Conservation (phyloP, 805 yeast genomes). For the Schwanniomyces pseudopolymorphus region DNA sequence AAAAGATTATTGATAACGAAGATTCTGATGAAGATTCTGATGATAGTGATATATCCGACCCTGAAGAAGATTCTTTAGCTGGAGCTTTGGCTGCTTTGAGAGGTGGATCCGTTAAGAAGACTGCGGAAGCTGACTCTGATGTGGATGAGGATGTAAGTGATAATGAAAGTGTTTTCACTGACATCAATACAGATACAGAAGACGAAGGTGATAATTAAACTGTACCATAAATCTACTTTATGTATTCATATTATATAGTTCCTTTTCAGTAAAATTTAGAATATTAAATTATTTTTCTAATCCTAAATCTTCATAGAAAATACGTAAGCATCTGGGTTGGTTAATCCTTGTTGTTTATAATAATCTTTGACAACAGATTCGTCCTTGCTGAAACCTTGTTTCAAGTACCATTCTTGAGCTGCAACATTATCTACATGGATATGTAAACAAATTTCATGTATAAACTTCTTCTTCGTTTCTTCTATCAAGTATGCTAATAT, state of each 20-base stretch:
- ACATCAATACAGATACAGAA: constrained; percentile 47
- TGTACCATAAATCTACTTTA: constrained; percentile 5
- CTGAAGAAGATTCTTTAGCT: constrained; percentile 73
- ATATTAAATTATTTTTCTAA: neutral
- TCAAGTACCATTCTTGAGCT: constrained; percentile 51
- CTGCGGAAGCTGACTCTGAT: constrained; percentile 21
- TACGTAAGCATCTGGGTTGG: constrained; percentile 48
- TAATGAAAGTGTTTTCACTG: constrained; percentile 41
- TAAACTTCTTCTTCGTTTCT: constrained; percentile 52
- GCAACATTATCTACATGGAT: constrained; percentile 46
- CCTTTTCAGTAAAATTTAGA: neutral
- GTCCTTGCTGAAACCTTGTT: constrained; percentile 45
- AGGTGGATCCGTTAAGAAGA: constrained; percentile 56
- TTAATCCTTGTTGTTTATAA: constrained; percentile 46
- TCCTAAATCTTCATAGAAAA: constrained; percentile 28
- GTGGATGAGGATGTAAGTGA: constrained; percentile 43
- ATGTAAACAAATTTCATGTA: constrained; percentile 54
- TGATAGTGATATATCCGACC: constrained; percentile 58
- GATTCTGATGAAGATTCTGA: constrained; percentile 37
- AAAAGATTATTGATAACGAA: constrained; percentile 23
- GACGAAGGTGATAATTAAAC: constrained; percentile 30
- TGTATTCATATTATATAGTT: constrained; percentile 1
- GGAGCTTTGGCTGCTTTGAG: constrained; percentile 71
- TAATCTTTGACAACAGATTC: constrained; percentile 43
- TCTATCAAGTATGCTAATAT: constrained; percentile 58